Conservation (phyloP, 108 stramenopile genomes). For the Cyclotella baltica region DNA sequence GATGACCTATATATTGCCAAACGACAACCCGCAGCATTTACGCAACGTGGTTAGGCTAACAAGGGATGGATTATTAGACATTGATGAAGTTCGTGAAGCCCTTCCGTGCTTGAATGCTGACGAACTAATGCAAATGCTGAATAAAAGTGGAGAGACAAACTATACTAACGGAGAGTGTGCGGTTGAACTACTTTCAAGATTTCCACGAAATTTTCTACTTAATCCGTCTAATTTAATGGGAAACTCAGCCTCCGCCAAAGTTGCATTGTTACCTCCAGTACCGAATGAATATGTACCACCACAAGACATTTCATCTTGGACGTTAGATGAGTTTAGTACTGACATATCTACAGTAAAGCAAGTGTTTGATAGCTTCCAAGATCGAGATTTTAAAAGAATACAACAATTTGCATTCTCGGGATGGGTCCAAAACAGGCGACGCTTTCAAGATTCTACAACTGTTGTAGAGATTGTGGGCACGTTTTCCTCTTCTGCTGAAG, state of each 20-base stretch:
- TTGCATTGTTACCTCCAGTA: constrained; percentile 34
- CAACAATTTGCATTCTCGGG: constrained; percentile 42
- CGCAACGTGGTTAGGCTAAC: constrained; percentile 38
- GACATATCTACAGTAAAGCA: background rate
- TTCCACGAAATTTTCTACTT: constrained; percentile 32
- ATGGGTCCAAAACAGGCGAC: constrained; percentile 77
- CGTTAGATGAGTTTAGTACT: background rate
- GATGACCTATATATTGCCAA: constrained; percentile 24
- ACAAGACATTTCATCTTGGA: background rate
- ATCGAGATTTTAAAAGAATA: background rate
- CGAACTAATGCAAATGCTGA: constrained; percentile 19
- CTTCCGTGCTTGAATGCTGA: constrained; percentile 23
- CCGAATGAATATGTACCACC: constrained; percentile 26
- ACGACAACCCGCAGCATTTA: constrained; percentile 52
- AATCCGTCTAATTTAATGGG: constrained; percentile 47
- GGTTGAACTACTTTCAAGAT: constrained; percentile 26
- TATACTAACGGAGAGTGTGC: constrained; percentile 29
- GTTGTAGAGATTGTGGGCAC: constrained; percentile 61
- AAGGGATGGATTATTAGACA: constrained; percentile 28
- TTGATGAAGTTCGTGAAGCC: constrained; percentile 30
- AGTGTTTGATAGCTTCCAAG: background rate
- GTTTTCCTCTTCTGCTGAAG: constrained; percentile 26
- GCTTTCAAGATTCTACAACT: constrained; percentile 64
- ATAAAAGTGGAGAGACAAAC: background rate
- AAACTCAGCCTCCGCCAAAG: constrained; percentile 26